These are phyloP conservation scores for Botrytis paeoniae DNA, from an alignment of 2,329 filamentous ascomycete genomes.

Conservation along the genomic window DNA sequence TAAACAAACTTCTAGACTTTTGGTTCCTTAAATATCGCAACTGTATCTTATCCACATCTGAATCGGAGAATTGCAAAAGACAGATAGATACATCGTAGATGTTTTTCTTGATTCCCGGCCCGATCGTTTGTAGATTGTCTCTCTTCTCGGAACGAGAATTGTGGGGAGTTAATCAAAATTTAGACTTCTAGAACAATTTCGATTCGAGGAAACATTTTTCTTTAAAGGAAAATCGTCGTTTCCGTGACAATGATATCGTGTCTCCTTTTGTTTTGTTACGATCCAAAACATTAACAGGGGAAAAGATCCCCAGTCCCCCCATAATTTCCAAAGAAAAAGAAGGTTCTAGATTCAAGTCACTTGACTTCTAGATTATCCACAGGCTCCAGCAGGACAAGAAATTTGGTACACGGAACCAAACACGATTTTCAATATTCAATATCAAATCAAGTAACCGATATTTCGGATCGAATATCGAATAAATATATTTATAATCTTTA, in stretches of 20 bases:
- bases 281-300: neutral
- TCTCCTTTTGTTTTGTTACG: neutral
- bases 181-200: constrained; percentile 1
- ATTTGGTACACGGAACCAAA: neutral
- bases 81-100: neutral
- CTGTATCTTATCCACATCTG: neutral
- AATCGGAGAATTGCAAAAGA: neutral
- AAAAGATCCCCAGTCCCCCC: neutral
- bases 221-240: neutral
- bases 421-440: neutral
- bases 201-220: neutral
- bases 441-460: neutral
- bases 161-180: neutral
- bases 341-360: neutral
- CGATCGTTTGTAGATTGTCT: neutral
- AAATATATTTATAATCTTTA: neutral
- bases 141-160: neutral
- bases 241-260: neutral
- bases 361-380: neutral
- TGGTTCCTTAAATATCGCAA: neutral
- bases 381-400: neutral
- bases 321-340: neutral
- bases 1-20: neutral
- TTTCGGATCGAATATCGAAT: neutral
- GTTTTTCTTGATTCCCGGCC: neutral